Conservation (phyloP, 176 grass and related monocot genomes). For the Oryza meridionalis region DNA sequence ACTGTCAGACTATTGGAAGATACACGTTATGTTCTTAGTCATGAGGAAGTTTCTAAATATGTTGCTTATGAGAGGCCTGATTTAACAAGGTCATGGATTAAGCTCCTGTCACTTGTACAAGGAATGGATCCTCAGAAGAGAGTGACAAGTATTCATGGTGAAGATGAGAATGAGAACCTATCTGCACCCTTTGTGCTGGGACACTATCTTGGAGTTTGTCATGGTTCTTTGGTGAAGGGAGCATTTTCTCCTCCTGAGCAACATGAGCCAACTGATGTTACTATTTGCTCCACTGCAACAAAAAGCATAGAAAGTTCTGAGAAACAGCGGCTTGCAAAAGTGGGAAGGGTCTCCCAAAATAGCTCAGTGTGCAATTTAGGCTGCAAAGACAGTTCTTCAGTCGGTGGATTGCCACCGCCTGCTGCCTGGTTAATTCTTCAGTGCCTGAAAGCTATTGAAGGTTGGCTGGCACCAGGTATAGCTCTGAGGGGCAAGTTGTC, state of each 20-base stretch:
- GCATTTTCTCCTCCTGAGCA: slow-evolving; percentile 67
- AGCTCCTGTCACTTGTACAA: slow-evolving; percentile 81
- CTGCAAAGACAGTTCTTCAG: slow-evolving; percentile 35
- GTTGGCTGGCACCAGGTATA: slow-evolving; percentile 68
- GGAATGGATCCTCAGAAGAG: slow-evolving; percentile 92
- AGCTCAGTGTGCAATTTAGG: slow-evolving; percentile 48
- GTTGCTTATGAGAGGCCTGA: slow-evolving; percentile 84
- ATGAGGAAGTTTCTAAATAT: slow-evolving; percentile 77
- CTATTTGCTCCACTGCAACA: slow-evolving; percentile 53
- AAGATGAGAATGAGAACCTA: slow-evolving; percentile 94
- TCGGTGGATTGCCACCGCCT: slow-evolving; percentile 48
- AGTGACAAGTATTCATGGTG: slow-evolving; percentile 72
- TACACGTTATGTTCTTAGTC: slow-evolving; percentile 78
- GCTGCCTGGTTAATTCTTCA: slow-evolving; percentile 71
- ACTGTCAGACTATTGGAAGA: slow-evolving; percentile 88
- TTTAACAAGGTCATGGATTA: slow-evolving; percentile 81
- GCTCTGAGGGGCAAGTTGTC: slow-evolving; percentile 50
- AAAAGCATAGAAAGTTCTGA: slow-evolving; percentile 63
- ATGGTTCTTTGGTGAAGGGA: slow-evolving; percentile 81
- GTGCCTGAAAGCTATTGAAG: slow-evolving; percentile 83
- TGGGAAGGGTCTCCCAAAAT: slow-evolving; percentile 78
- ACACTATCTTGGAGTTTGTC: slow-evolving; percentile 69
- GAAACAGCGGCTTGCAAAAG: slow-evolving; percentile 84
- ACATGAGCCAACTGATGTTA: slow-evolving; percentile 76
- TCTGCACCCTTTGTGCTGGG: slow-evolving; percentile 73